Conservation (phyloP, 1,284 basidiomycete species). For the Trichosporon coremiiforme region DNA sequence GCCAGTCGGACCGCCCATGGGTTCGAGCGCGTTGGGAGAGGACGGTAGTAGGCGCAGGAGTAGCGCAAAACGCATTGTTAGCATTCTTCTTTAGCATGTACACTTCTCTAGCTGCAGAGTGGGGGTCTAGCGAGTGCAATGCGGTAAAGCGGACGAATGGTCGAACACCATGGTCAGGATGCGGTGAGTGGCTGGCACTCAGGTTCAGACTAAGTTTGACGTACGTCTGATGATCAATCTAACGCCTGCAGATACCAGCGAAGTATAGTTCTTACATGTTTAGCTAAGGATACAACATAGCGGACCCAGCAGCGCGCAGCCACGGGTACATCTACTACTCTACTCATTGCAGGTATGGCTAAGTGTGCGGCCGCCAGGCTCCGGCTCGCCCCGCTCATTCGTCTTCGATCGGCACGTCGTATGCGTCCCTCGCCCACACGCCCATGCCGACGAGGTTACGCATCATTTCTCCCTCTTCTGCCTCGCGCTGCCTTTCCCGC, state of each 20-base stretch:
- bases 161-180: no score
- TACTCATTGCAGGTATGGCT: background rate
- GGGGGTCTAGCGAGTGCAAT: background rate
- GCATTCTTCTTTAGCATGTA: constrained; percentile 12
- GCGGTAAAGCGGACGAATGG: background rate
- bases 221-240: no score
- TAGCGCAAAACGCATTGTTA: constrained; percentile 8
- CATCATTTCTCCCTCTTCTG: constrained; percentile 36
- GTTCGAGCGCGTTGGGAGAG: background rate
- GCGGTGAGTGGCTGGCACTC: no score
- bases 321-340: background rate
- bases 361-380: no score
- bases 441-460: constrained; percentile 33
- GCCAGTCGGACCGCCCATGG: background rate
- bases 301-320: no score
- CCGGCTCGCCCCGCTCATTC: background rate
- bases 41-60: background rate
- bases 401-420: background rate
- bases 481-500: constrained; percentile 32
- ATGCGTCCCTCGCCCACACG: constrained; percentile 24
- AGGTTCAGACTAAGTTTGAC: no score
- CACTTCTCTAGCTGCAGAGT: constrained; percentile 4
- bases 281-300: no score
- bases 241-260: no score
- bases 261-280: no score